These are phyloP conservation scores for Ochromonas danica DNA, from an alignment of 108 stramenopile species.

Conservation along the genomic window DNA sequence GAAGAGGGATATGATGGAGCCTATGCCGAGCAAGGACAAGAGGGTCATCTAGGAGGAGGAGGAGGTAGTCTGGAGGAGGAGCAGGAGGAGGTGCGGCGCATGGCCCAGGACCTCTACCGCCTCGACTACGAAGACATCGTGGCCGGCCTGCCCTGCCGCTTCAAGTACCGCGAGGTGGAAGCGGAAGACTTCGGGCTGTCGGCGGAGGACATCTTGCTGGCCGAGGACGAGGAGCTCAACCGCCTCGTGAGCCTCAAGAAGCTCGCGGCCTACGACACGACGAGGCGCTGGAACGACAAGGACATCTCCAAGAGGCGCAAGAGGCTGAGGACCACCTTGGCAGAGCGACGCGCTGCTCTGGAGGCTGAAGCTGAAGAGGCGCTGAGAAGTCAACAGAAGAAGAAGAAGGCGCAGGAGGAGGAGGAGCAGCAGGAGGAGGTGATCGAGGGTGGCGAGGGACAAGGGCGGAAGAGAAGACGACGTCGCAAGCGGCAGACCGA, in stretches of 20 bases:
- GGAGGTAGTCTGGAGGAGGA: constrained; percentile 46
- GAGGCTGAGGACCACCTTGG: background rate
- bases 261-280: constrained; percentile 78
- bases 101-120: constrained; percentile 84
- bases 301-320: constrained; percentile 25
- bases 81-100: constrained; percentile 36
- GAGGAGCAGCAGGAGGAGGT: no score
- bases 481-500: no score
- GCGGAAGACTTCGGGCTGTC: constrained; percentile 83
- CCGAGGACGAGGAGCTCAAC: constrained; percentile 82
- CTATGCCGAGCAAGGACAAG: constrained; percentile 62
- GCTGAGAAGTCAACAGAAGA: no score
- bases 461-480: no score
- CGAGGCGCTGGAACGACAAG: background rate
- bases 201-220: constrained; percentile 86
- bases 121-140: constrained; percentile 98
- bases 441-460: no score
- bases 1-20: constrained; percentile 60
- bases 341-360: background rate
- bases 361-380: no score
- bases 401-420: no score
- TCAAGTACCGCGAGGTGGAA: constrained; percentile 92
- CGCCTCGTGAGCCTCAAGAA: constrained; percentile 92
- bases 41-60: constrained; percentile 48
- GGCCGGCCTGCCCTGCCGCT: constrained; percentile 85